Conservation (phyloP, 768 basidiomycete species). For the Tricholoma saponaceum region DNA sequence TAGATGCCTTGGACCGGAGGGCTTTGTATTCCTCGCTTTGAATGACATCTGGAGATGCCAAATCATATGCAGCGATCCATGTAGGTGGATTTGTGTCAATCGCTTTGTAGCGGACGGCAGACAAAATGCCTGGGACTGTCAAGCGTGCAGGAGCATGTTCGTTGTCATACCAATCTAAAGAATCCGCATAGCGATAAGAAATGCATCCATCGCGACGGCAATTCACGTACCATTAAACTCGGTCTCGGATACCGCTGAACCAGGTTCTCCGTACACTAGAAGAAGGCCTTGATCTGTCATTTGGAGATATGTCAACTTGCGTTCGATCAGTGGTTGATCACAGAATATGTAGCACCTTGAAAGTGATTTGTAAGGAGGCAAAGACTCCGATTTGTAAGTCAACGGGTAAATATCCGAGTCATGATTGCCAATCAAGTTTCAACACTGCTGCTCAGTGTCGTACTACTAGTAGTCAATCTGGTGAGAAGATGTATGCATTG, state of each 20-base stretch:
- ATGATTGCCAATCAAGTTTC: too few relatives aligned
- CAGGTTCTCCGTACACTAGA: neutral
- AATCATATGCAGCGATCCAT: conserved; percentile 28
- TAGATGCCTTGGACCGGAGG: conserved; percentile 7
- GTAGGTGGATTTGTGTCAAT: conserved; percentile 20
- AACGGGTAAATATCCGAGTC: too few relatives aligned
- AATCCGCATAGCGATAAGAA: conserved; percentile 13
- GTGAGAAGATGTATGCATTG: too few relatives aligned
- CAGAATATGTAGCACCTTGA: too few relatives aligned
- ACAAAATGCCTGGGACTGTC: conserved; percentile 20
- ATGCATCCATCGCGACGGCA: neutral
- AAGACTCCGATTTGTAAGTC: too few relatives aligned
- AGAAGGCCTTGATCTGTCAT: too few relatives aligned
- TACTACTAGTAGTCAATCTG: too few relatives aligned
- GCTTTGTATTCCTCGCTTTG: conserved; percentile 19
- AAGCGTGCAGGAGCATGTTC: conserved; percentile 28
- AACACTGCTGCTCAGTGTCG: too few relatives aligned
- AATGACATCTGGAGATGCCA: conserved; percentile 17
- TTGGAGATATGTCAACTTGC: too few relatives aligned
- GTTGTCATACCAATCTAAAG: conserved; percentile 29
- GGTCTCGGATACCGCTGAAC: neutral
- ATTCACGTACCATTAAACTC: neutral
- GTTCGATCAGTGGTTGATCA: too few relatives aligned
- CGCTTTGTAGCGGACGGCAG: conserved; percentile 24
- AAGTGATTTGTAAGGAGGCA: too few relatives aligned